Evolutionary conservation across 345 rosid genomes (phyloP).

Genomic region (Camelina hispida): DNA sequence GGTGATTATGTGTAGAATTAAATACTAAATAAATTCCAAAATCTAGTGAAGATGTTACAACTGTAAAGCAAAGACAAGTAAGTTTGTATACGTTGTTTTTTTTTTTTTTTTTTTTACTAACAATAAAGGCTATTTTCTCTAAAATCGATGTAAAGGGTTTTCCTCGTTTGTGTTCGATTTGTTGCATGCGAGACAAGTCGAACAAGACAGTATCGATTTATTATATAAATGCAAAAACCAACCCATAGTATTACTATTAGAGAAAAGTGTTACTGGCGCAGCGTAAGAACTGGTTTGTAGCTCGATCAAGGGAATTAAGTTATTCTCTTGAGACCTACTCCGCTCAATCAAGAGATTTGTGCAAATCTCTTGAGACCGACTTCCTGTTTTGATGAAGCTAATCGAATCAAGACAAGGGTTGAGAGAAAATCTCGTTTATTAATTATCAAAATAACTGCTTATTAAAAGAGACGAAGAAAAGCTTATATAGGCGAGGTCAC

Average conservation of each 20-base stretch:
- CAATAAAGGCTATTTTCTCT: background rate
- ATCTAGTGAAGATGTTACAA: background rate
- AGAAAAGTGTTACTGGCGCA: background rate
- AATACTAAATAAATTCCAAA: background rate
- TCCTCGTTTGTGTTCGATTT: slow-evolving; percentile 6
- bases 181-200: background rate
- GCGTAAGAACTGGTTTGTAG: no score
- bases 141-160: slow-evolving; percentile 1
- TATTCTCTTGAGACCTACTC: no score
- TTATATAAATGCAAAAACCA: background rate
- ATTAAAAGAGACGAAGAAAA: no score
- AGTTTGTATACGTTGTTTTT: background rate
- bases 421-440: no score
- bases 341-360: no score
- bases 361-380: no score
- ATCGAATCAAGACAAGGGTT: no score
- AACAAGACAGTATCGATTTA: background rate
- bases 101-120: background rate
- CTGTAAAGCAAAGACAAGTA: background rate
- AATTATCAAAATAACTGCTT: no score
- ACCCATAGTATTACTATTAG: background rate
- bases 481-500: no score
- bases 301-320: no score
- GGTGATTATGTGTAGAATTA: background rate
- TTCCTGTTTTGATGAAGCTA: no score